Conservation (phyloP, 768 basidiomycete genomes). For the Trametes gibbosa region DNA sequence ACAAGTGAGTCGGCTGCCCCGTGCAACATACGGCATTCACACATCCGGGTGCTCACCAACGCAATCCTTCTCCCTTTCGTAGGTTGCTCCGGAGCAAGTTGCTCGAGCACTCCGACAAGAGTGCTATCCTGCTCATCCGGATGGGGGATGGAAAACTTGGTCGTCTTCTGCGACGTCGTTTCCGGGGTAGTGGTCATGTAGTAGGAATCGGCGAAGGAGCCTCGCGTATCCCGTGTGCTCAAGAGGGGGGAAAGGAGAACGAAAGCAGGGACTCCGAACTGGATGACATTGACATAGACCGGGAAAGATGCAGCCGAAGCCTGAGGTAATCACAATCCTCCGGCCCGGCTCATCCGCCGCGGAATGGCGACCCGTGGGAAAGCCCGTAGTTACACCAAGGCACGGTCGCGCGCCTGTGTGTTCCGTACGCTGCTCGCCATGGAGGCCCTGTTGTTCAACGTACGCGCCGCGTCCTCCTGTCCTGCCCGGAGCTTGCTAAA, state of each 20-base stretch:
- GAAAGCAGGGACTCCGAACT: no score
- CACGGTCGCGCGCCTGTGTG: background rate
- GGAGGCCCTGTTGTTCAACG: conserved; percentile 92
- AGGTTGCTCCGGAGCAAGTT: conserved; percentile 45
- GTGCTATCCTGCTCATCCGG: conserved; percentile 7
- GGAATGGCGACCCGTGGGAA: conserved; percentile 8
- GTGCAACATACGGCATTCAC: no score
- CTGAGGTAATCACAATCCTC: background rate
- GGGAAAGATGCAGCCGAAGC: background rate
- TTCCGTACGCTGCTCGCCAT: conserved; percentile 37
- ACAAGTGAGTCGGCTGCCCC: no score
- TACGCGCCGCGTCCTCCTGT: conserved; percentile 33
- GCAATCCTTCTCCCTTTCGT: conserved; percentile 62
- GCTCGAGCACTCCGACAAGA: conserved; percentile 55
- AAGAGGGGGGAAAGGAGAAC: background rate
- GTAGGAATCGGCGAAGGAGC: background rate
- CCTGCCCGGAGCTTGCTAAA: conserved; percentile 26
- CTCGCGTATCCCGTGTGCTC: background rate
- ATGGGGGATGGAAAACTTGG: conserved; percentile 20
- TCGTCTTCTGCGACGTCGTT: conserved; percentile 25
- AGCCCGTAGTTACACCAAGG: conserved; percentile 2
- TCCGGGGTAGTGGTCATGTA: conserved; percentile 1
- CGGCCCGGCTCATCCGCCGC: background rate
- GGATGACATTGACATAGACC: no score
- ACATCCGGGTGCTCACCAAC: conserved; percentile 55